Base-by-base conservation (phyloP, 306 rosid species). In the Hippophae tibetana region DNA sequence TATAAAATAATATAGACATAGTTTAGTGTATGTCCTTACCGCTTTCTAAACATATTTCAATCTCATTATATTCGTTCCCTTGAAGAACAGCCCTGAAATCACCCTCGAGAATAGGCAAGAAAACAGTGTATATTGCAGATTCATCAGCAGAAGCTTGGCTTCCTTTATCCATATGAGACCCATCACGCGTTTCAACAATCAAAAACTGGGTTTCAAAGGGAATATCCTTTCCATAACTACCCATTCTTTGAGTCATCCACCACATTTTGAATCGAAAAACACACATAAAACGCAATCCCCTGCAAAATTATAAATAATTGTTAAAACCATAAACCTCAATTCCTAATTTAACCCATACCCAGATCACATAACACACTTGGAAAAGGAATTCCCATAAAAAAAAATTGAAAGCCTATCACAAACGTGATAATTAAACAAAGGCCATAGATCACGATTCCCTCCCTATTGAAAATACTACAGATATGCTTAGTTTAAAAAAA, bases 221-320 rank as follows among this genome's bases (percentile, higher is more conserved):
- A 13, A 90, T 43, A 18, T 90, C 95, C 49, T 80, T 58, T 47
- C 97, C 95, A 10, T 69, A 68, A 26, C 41, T 72, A 0, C 97
- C 95, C 90, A 90, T 90, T 74, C 95, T 82, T 78, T 92, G 95
- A 5, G 96, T 83, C 96, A 92, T 87, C 98, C 98, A 92, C 98
- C 98, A 92, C 84, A 92, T 61, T 43, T 87, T 92, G 78, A 92
- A 92, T 43, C 98, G 86, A 40, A 87, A 87, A 13, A 72, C 73
- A 52, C 98, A 76, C 93, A 92, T 83, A 60, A 92, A 85, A 2
- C 89, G 60, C 85, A 87, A 66, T 3, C 89, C 95, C 71, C 97
- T 90, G 67, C 68, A 13, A 13, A 26, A 47, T 13, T 9, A 56
- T 47, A 25, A 54, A 46, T 41, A 54, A 40, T 8, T 3, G 8